Conservation (phyloP, 1,284 basidiomycete genomes). For the Erythrobasidium hasegawianum region DNA sequence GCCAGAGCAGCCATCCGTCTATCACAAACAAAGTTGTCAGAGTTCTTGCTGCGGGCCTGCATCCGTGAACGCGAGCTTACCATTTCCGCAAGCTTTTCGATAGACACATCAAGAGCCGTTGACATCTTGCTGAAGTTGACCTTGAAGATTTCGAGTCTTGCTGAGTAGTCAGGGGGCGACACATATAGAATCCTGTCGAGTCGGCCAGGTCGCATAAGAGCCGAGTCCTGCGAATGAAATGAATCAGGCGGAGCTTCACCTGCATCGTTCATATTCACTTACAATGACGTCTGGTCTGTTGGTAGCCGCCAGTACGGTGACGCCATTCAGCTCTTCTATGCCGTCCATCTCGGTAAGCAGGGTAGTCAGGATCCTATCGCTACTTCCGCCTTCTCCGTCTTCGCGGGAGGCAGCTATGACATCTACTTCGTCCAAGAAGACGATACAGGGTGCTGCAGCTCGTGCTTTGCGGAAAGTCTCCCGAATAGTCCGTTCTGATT, state of each 20-base stretch:
- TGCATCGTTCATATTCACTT: slow-evolving; percentile 45
- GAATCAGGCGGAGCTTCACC: too few relatives aligned
- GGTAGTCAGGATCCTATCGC: slow-evolving; percentile 86
- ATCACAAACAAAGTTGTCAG: too few relatives aligned
- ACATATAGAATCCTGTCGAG: slow-evolving; percentile 95
- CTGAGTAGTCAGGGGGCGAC: slow-evolving; percentile 76
- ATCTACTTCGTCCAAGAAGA: slow-evolving; percentile 99
- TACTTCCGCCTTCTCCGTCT: slow-evolving; percentile 58
- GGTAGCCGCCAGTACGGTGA: slow-evolving; percentile 92
- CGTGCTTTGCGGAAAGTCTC: slow-evolving; percentile 95
- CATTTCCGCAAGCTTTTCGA: slow-evolving; percentile 66
- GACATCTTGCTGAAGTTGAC: slow-evolving; percentile 78
- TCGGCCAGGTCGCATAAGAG: slow-evolving; percentile 88
- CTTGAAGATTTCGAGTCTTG: slow-evolving; percentile 75
- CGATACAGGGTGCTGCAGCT: slow-evolving; percentile 85
- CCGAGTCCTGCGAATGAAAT: slow-evolving; percentile 94
- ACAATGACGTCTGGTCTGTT: slow-evolving; percentile 92
- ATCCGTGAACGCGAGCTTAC: too few relatives aligned
- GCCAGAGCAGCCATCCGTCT: slow-evolving; percentile 94
- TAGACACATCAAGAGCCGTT: slow-evolving; percentile 64
- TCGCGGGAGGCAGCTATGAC: slow-evolving; percentile 76
- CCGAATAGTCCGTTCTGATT: slow-evolving; percentile 88
- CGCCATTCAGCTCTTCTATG: slow-evolving; percentile 84
- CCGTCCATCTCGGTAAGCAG: slow-evolving; percentile 98
- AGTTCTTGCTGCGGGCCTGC: too few relatives aligned